Base-by-base conservation (phyloP, 257 asterid genomes). In the Apocynum venetum region DNA sequence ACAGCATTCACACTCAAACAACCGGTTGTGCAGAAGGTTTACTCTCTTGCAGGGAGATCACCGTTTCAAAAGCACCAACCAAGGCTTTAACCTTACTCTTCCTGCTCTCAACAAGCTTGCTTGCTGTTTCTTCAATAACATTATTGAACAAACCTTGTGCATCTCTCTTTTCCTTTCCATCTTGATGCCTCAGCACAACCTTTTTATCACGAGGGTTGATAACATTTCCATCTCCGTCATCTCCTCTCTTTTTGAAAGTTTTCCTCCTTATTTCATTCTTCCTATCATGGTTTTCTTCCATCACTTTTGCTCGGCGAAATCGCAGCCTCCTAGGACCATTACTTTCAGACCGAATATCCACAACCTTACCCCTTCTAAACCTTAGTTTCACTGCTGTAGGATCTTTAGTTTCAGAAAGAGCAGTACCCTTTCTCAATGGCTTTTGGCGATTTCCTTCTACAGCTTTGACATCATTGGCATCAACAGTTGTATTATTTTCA, bases 1-100 rank as follows among this genome's bases (percentile, higher is more conserved):
- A 14, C 65, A 64, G 48, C 43, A 48, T 17, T 47, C 36, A 67
- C 82, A 51, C 74, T 85, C 86, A 85, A 79, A 76, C 69, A 64
- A 74, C 89, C 15, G 84, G 56, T 79, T 77, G 85, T 5, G 81
- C 66, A 72, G 92, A 80, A 79, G 89, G 91, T 77, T 84, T 92
- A 47, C 11, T 75, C 81, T 90, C 97, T 69, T 93, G 97, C 76
- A 89, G 92, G 76, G 97, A 93, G 48, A 93, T 93, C 20, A 92
- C 97, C 0, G 97, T 89, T 83, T 93, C 98, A 46, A 92, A 93
- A 79, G 98, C 98, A 80, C 98, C 97, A 78, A 93, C 98, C 74
- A 93, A 83, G 51, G 97, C 98, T 81, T 92, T 92, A 57, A 93
- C 98, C 87, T 92, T 93, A 78, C 98, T 93, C 75, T 91, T 93